Conservation (phyloP, 140 eudicot species). For the Bidens hawaiensis region DNA sequence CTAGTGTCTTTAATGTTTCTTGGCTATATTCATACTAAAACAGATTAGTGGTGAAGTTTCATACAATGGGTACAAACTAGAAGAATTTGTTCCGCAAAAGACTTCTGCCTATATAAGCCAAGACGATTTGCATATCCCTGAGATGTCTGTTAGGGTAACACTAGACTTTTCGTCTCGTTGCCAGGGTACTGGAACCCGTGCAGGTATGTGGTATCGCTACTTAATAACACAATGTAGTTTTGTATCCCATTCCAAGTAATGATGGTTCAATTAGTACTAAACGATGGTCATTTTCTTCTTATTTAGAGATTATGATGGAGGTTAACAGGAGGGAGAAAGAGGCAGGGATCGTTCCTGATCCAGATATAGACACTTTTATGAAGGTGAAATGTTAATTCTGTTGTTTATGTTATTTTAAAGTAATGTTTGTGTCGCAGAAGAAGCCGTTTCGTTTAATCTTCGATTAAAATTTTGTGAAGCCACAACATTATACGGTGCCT, state of each 20-base stretch:
- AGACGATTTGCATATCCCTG: slow-evolving; percentile 63
- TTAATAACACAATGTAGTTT: not conserved
- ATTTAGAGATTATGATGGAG: slow-evolving; percentile 49
- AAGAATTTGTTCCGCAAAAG: slow-evolving; percentile 63
- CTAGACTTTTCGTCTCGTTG: slow-evolving; percentile 69
- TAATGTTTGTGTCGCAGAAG: not conserved
- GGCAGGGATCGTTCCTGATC: slow-evolving; percentile 58
- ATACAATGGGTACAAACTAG: slow-evolving; percentile 57
- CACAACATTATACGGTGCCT: not conserved
- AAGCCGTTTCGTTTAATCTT: not conserved
- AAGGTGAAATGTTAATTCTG: slow-evolving; percentile 35
- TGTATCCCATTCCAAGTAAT: not conserved
- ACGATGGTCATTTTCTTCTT: not conserved
- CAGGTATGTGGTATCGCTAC: slow-evolving; percentile 38
- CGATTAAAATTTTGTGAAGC: not conserved
- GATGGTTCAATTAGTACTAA: not conserved
- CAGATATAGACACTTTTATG: slow-evolving; percentile 64
- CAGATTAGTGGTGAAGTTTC: slow-evolving; percentile 62
- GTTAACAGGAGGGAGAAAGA: slow-evolving; percentile 60
- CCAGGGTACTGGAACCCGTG: slow-evolving; percentile 76
- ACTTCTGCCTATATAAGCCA: slow-evolving; percentile 66
- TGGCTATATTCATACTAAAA: not conserved
- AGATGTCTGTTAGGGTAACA: slow-evolving; percentile 80
- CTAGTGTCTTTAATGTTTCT: not conserved
- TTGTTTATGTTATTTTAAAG: not conserved